phyloP scores from a whole-genome alignment of 768 basidiomycete genomes.

The Lactifluus subvellereus region DNA sequence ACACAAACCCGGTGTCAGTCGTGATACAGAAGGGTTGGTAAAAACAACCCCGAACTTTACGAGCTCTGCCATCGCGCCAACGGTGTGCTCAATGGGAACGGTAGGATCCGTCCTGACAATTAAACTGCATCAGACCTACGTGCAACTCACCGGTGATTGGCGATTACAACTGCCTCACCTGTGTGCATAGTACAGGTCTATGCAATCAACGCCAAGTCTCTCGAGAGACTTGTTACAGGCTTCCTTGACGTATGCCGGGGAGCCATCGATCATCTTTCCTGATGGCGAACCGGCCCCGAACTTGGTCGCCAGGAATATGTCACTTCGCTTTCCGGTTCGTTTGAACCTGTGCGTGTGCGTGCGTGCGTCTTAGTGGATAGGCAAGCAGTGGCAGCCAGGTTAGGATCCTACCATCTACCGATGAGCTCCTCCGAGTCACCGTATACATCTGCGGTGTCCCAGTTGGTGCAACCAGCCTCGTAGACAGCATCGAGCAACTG shows the following conservation, averaged over 20 bases:
- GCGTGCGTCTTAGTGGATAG: background rate
- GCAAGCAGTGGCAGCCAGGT: background rate
- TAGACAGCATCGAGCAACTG: constrained; percentile 39
- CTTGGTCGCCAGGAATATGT: constrained; percentile 43
- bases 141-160: background rate
- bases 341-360: constrained; percentile 39
- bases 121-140: background rate
- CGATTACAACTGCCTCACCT: constrained; percentile 22
- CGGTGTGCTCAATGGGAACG: constrained; percentile 20
- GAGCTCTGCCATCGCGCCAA: constrained; percentile 23
- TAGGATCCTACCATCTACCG: constrained; percentile 36
- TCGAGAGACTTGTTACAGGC: constrained; percentile 28
- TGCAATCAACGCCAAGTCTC: constrained; percentile 29
- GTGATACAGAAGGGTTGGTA: constrained; percentile 26
- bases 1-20: background rate
- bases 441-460: constrained; percentile 45
- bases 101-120: constrained; percentile 10
- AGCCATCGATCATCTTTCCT: constrained; percentile 24
- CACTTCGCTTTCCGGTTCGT: constrained; percentile 45
- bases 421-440: constrained; percentile 40
- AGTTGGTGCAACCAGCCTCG: constrained; percentile 39
- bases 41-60: constrained; percentile 32
- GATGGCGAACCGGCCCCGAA: constrained; percentile 28
- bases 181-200: constrained; percentile 34
- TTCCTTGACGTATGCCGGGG: constrained; percentile 28